These are phyloP conservation scores for Lycium barbarum DNA, from an alignment of 257 asterid genomes.

Conservation along the genomic window DNA sequence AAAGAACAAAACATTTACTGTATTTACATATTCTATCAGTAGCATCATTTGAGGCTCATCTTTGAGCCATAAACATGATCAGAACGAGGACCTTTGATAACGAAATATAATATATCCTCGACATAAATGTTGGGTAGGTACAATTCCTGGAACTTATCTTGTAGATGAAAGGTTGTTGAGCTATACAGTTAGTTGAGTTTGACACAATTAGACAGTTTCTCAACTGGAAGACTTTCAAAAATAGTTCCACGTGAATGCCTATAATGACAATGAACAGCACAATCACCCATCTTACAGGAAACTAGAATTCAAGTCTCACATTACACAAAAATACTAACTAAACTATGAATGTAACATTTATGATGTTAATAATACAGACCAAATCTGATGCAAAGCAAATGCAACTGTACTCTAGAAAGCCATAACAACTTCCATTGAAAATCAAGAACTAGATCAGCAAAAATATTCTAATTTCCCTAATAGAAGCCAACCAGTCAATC, in stretches of 20 bases:
- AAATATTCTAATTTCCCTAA: not conserved
- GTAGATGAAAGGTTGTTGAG: constrained; percentile 1
- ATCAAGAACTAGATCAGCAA: not conserved
- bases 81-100: not conserved
- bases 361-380: not conserved
- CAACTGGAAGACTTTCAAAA: not conserved
- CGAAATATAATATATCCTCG: not conserved
- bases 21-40: not conserved
- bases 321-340: not conserved
- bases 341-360: not conserved
- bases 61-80: not conserved
- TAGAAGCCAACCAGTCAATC: not conserved
- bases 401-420: not conserved
- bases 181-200: not conserved
- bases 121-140: not conserved
- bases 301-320: constrained; percentile 12
- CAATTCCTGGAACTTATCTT: not conserved
- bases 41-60: not conserved
- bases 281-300: constrained; percentile 19
- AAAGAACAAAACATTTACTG: constrained; percentile 8
- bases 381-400: constrained; percentile 22
- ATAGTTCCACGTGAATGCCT: not conserved
- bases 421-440: constrained; percentile 16
- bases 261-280: constrained; percentile 15
- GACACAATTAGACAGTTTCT: constrained; percentile 11